A percentile compares a stretch with the other conserved stretches of the same genome.
Evolutionary conservation across 2,329 filamentous ascomycete species (phyloP).

Genomic region (Fusarium verrucosum): DNA sequence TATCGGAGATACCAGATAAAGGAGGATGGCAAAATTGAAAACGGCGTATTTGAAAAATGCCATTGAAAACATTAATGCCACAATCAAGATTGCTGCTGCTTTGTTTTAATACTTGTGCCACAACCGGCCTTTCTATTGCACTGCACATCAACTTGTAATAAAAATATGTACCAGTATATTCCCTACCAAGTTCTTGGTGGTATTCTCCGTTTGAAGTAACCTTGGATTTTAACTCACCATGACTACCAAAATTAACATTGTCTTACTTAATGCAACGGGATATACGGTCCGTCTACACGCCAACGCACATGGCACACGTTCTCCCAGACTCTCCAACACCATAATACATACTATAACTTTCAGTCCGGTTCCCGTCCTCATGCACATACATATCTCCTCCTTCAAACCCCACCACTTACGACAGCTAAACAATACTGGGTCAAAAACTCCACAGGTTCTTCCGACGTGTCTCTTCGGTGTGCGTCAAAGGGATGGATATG

Average conservation of each 20-base stretch:
- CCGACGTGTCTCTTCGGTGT: too few species aligned
- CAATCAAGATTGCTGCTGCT: background rate
- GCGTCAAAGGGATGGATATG: too few species aligned
- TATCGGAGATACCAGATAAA: background rate
- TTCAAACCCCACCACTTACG: too few species aligned
- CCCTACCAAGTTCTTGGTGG: too few species aligned
- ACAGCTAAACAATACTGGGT: too few species aligned
- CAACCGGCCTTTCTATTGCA: background rate
- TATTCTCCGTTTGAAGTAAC: accelerated
- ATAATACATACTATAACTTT: too few species aligned
- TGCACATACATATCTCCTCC: too few species aligned
- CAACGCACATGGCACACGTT: constrained; percentile 73
- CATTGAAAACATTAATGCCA: background rate
- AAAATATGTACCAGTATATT: background rate
- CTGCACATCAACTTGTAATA: background rate
- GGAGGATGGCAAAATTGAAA: background rate
- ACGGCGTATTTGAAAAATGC: background rate
- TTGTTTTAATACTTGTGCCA: background rate
- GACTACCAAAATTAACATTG: constrained; percentile 43
- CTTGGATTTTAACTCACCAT: background rate
- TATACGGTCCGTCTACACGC: constrained; percentile 82
- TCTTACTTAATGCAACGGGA: constrained; percentile 69
- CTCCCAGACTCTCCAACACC: too few species aligned
- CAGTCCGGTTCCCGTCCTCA: too few species aligned
- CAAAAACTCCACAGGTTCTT: too few species aligned